phyloP scores from a whole-genome alignment of 495 filamentous ascomycete species.

The Xylaria flabelliformis region DNA sequence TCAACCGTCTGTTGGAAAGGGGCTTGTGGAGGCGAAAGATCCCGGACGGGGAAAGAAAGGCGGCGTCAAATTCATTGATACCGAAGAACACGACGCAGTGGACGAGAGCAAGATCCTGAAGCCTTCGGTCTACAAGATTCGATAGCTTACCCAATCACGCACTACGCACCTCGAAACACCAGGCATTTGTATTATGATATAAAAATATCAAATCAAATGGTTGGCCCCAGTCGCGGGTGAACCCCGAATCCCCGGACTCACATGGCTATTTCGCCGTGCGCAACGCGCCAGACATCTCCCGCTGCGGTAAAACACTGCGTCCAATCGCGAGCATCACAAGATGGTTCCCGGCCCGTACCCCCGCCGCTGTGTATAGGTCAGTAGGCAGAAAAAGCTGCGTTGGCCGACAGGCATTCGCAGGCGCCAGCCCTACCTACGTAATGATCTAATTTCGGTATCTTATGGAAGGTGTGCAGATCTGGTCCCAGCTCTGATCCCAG shows the following conservation, averaged over 20 bases:
- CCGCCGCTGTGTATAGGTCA: background rate
- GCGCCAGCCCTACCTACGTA: constrained; percentile 23
- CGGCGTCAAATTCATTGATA: constrained; percentile 62
- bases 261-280: background rate
- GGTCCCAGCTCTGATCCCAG: constrained; percentile 11
- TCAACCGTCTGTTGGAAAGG: constrained; percentile 72
- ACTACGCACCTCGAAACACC: background rate
- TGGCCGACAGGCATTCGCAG: constrained; percentile 14
- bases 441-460: constrained; percentile 11
- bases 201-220: background rate
- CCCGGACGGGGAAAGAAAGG: constrained; percentile 60
- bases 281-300: background rate
- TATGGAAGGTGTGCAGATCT: constrained; percentile 15
- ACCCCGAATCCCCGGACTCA: background rate
- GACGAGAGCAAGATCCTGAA: constrained; percentile 79
- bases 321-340: constrained; percentile 13
- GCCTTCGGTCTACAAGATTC: constrained; percentile 95
- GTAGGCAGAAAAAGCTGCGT: constrained; percentile 11
- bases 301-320: background rate
- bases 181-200: background rate
- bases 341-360: background rate
- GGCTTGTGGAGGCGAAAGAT: constrained; percentile 50
- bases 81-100: constrained; percentile 56
- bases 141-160: constrained; percentile 51
- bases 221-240: background rate